Evolutionary conservation across 192 early-diverging fungal species (phyloP).

Genomic region (Backusella psychrophila): DNA sequence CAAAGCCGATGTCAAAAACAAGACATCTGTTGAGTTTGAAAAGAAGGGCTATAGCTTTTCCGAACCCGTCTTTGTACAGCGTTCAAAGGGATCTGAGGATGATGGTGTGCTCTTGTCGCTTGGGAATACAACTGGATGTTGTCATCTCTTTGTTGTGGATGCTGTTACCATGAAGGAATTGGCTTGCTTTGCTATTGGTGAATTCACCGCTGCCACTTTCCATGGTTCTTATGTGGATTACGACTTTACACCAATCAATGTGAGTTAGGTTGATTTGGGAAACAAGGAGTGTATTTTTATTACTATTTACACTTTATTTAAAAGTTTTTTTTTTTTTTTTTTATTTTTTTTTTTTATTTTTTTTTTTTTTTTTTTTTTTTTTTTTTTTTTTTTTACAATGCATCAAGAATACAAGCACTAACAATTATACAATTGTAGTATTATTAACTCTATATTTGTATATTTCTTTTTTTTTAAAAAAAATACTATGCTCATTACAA

Average conservation of each 20-base stretch:
- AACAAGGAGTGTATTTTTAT: neutral
- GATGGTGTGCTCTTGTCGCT: conserved; percentile 55
- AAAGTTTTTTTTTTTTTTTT: neutral
- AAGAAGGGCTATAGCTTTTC: conserved; percentile 7
- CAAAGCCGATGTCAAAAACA: neutral
- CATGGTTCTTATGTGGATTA: conserved; percentile 23
- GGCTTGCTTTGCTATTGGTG: conserved; percentile 41
- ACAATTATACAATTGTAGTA: neutral
- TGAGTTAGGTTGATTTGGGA: neutral
- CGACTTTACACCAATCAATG: neutral
- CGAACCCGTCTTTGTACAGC: conserved; percentile 56
- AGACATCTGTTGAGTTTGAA: neutral
- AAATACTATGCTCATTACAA: neutral
- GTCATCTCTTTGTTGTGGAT: conserved; percentile 48
- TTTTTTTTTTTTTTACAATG: neutral
- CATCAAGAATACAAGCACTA: neutral
- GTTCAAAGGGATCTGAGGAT: conserved; percentile 47
- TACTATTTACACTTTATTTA: neutral
- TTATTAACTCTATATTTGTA: neutral
- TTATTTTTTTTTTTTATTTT: too few species aligned
- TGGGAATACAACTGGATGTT: conserved; percentile 26
- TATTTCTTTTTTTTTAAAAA: neutral
- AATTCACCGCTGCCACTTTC: conserved; percentile 8
- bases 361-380: too few species aligned
- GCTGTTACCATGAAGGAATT: conserved; percentile 48